phyloP scores from a whole-genome alignment of 2,329 filamentous ascomycete species.

The Trichoderma simmonsii region DNA sequence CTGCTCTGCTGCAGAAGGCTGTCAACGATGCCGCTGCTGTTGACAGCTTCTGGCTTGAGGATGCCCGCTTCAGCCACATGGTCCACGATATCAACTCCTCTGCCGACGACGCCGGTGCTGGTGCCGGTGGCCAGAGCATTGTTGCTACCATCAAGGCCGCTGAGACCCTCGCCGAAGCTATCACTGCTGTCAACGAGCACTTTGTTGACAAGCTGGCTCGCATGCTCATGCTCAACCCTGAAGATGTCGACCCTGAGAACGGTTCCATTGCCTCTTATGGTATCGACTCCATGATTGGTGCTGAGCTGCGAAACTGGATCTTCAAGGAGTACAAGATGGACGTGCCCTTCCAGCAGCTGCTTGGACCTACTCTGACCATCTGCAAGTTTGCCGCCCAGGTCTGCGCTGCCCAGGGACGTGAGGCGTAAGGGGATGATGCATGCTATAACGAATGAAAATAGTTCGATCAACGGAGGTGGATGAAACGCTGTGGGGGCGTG shows the following conservation, averaged over 20 bases:
- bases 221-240: slow-evolving; percentile 24
- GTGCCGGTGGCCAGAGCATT: slow-evolving; percentile 20
- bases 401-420: neutral
- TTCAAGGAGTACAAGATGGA: slow-evolving; percentile 38
- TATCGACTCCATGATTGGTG: slow-evolving; percentile 37
- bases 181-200: slow-evolving; percentile 19
- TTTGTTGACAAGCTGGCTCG: slow-evolving; percentile 22
- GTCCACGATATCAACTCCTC: neutral
- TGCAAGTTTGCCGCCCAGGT: slow-evolving; percentile 18
- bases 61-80: neutral
- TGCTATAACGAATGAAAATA: neutral
- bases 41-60: neutral
- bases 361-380: slow-evolving; percentile 31
- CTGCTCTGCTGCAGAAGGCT: slow-evolving; percentile 21
- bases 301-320: slow-evolving; percentile 36
- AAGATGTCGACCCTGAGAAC: slow-evolving; percentile 17
- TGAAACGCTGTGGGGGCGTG: neutral
- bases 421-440: neutral
- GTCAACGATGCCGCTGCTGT: slow-evolving; percentile 12
- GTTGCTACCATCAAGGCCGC: slow-evolving; percentile 20
- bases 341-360: slow-evolving; percentile 38
- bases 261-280: slow-evolving; percentile 31
- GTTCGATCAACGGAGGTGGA: neutral
- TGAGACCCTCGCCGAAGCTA: slow-evolving; percentile 17
- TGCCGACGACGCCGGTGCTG: slow-evolving; percentile 1